Base-by-base conservation (phyloP, 192 early-diverging fungal species). In the Backusella psychrophila region DNA sequence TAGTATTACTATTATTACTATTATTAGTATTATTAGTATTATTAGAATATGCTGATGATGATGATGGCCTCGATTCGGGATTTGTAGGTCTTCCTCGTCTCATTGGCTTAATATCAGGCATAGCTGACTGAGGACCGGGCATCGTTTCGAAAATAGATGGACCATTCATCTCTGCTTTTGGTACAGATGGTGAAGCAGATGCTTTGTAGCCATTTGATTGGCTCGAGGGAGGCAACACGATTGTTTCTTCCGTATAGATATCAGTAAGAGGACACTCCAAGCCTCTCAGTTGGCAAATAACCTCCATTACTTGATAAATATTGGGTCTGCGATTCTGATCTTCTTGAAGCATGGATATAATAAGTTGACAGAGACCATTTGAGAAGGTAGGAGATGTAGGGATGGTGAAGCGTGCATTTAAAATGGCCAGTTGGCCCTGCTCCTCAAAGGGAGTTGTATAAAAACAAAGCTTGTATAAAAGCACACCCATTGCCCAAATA, bases 391-490 rank as follows among this genome's bases (percentile, higher is more conserved):
- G 97, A 8, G 85, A 77, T 7, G 74, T 83, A 1, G 96, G 97
- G 67, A 96, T 90, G 5, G 84, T 86, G 79, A 94, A 98, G 34
- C 91, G 89, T 19, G 89, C 94, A 77, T 97, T 97, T 49, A 99
- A 79, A 41, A 97, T 97, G 15, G 95, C 95, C 38, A 96, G 78
- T 44, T 91, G 91, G 19, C 95, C 94, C 42, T 88, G 86, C 29
- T 97, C 92, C 81, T 99, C 97, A 78, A 99, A 99, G 2, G 97
- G 97, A 6, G 97, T 98, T 6, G 90, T 91, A 84, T 94, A 96
- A 82, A 93, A 99, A 82, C 96, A 98, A 31, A 98, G 87, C 81
- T 99, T 99, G 87, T 97, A 99, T n/a, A 99, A 80, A 33, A 99
- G 84, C 39, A 99, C 94, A 41, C 97, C 97, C 46, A 99, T 85